Evolutionary conservation across 192 early-diverging fungal genomes (phyloP), one percentile per base, ranked within the genome.

Genomic region (Coemansia sp.): DNA sequence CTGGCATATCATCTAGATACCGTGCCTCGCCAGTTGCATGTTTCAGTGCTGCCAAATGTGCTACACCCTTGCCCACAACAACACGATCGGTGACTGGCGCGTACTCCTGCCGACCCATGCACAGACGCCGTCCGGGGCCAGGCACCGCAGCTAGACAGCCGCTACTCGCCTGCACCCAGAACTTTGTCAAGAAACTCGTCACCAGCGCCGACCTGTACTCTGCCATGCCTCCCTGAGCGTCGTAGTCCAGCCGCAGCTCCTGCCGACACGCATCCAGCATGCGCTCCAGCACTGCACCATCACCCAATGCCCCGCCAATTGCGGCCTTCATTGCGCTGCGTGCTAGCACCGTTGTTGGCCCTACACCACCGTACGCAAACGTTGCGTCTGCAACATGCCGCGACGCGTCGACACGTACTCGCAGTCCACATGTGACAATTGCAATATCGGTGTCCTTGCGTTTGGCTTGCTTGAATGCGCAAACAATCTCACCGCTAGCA

Each of bases 361-460:
- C 86, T 83, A 91, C 86, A 21, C 92, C 92, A 56, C 90, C 92
- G 63, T 82, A 91, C 15, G 82, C 86, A 56, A 90, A 86, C 18
- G 70, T 59, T 14, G 79, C 84, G 11, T 89, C 81, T 26, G 88
- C 78, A 2, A 56, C 58, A 42, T 70, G 66, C 6, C 71, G 67
- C 9, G 53, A 30, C 25, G 9, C 34, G 31, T 82, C 78, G 3
- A 92, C 61, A 11, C 54, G 51, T 9, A 90, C 78, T 14, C 81
- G 67, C 17, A 92, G 68, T 2, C 82, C 86, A 40, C 88, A 82
- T 19, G 89, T 92, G 46, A 89, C 90, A 60, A 92, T 92, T 11
- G 92, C 87, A 54, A 92, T 92, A 63, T 91, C 89, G 62, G 91
- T 90, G 67, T 90, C 87, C 68, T 85, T 85, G 65, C 92, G 79